phyloP scores from a whole-genome alignment of 305 asterid species.

The Fraxinus dipetala region DNA sequence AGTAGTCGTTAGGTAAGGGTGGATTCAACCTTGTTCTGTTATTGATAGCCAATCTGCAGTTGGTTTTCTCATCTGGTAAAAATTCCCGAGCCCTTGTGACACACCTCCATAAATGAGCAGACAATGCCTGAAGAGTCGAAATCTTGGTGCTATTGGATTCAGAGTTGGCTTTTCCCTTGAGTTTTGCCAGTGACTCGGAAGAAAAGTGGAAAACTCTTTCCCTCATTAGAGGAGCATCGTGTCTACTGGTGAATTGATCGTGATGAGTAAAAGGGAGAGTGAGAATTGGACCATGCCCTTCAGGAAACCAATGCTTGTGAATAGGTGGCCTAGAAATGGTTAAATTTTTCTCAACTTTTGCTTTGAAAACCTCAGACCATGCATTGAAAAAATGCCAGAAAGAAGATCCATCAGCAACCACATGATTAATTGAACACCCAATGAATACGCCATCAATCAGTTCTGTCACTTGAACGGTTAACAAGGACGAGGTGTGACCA shows the following conservation, averaged over 20 bases:
- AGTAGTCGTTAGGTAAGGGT: slow-evolving; percentile 24
- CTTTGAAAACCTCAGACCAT: slow-evolving; percentile 31
- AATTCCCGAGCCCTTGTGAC: slow-evolving; percentile 24
- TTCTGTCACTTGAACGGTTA: slow-evolving; percentile 36
- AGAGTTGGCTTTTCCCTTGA: slow-evolving; percentile 36
- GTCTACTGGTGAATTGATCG: slow-evolving; percentile 24
- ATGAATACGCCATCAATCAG: slow-evolving; percentile 38
- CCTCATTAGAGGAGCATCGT: slow-evolving; percentile 23
- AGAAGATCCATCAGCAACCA: slow-evolving; percentile 32
- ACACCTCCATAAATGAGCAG: slow-evolving; percentile 39
- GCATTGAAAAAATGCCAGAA: slow-evolving; percentile 39
- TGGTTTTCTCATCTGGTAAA: slow-evolving; percentile 16
- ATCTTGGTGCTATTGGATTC: slow-evolving; percentile 25
- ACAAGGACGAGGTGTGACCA: slow-evolving; percentile 31
- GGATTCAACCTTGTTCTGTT: slow-evolving; percentile 34
- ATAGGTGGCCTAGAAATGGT: slow-evolving; percentile 31
- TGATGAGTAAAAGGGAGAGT: slow-evolving; percentile 26
- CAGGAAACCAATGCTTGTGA: slow-evolving; percentile 33
- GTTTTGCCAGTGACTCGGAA: slow-evolving; percentile 19
- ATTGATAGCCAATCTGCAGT: slow-evolving; percentile 25
- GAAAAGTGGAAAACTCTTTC: slow-evolving; percentile 40
- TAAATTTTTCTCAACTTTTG: neutral
- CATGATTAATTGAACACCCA: slow-evolving; percentile 39
- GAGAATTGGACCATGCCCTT: slow-evolving; percentile 29
- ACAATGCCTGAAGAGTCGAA: slow-evolving; percentile 33